Evolutionary conservation across 2,329 filamentous ascomycete species (phyloP).

Genomic region (Colletotrichum abscissum): DNA sequence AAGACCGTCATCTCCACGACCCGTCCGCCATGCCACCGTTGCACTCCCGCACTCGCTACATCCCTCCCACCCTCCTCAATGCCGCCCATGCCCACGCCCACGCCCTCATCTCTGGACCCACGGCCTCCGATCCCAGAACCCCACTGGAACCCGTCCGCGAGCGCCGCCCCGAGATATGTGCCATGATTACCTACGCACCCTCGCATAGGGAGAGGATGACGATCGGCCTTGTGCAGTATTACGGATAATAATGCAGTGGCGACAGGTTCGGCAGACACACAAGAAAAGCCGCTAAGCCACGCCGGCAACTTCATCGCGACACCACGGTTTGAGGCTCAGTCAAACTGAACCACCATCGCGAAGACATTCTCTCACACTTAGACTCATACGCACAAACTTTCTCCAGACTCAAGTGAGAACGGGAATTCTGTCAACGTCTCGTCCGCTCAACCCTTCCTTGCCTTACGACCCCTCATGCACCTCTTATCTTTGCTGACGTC

Average conservation of each 20-base stretch:
- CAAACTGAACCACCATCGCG: conserved; percentile 19
- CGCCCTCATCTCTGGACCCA: conserved; percentile 5
- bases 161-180: conserved; percentile 28
- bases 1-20: conserved; percentile 6
- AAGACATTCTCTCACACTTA: neutral
- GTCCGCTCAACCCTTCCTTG: neutral
- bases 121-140: conserved; percentile 24
- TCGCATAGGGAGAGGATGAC: conserved; percentile 7
- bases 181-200: neutral
- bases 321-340: conserved; percentile 35
- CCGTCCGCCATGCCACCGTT: conserved; percentile 22
- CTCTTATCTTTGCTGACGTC: neutral
- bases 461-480: neutral
- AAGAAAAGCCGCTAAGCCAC: conserved; percentile 32
- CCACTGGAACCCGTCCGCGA: conserved; percentile 14
- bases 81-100: neutral
- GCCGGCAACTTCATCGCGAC: conserved; percentile 14
- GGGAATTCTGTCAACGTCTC: neutral
- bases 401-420: neutral
- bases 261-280: conserved; percentile 24
- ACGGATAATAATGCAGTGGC: neutral
- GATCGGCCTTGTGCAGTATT: conserved; percentile 31
- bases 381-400: neutral
- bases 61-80: conserved; percentile 25
- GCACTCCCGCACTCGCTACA: conserved; percentile 18